Percentiles rank a stretch among this genome's conserved stretches.
Evolutionary conservation across 2,329 filamentous ascomycete genomes (phyloP).

Genomic region (Colletotrichum nymphaeae): DNA sequence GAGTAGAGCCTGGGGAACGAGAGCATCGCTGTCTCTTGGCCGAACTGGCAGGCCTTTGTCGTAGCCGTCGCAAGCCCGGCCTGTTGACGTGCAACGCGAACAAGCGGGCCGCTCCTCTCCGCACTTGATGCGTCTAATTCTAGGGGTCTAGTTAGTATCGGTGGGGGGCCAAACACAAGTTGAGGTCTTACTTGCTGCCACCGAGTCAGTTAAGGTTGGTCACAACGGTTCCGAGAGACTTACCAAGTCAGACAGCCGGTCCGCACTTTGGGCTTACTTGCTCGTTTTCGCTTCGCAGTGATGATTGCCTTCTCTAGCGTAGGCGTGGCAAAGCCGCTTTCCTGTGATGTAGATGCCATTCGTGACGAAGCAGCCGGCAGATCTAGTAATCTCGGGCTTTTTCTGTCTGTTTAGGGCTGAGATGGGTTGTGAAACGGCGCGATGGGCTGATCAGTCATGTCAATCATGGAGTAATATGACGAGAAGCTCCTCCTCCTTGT

Average conservation of each 20-base stretch:
- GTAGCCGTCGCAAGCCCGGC: constrained; percentile 51
- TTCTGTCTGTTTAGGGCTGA: not conserved
- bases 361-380: too few species aligned
- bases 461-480: not conserved
- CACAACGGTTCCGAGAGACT: constrained; percentile 28
- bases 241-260: constrained; percentile 55
- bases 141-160: constrained; percentile 17
- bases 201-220: not conserved
- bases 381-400: too few species aligned
- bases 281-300: constrained; percentile 42
- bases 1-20: not conserved
- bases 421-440: not conserved
- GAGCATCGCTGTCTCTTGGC: not conserved
- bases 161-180: not conserved
- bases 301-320: not conserved
- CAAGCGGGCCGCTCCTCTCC: constrained; percentile 49
- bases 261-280: constrained; percentile 51
- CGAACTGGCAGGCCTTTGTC: constrained; percentile 34
- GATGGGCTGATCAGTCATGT: not conserved
- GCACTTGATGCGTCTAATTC: constrained; percentile 50
- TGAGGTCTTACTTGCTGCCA: constrained; percentile 43
- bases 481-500: constrained; percentile 1
- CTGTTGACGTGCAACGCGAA: constrained; percentile 47
- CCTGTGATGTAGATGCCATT: constrained; percentile 9
- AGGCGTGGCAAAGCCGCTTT: not conserved